Base-by-base conservation (phyloP, 441 rosid species). In the Jatropha podagrica region DNA sequence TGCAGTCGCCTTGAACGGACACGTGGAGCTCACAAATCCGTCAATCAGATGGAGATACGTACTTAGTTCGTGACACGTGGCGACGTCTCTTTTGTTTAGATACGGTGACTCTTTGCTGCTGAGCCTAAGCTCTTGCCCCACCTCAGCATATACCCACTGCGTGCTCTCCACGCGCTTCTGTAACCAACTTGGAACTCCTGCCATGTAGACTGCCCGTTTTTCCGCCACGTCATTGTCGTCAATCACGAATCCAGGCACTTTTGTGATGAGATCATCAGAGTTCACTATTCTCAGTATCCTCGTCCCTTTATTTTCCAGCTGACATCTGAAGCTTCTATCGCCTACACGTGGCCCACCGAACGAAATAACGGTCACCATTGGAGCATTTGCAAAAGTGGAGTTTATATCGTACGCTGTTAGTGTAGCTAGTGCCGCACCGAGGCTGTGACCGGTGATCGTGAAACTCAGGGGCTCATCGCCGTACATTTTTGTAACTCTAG, bases 321-420 rank as follows among this genome's bases (percentile, higher is more conserved):
- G 74, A 46, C 68, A 72, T 20, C 91, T 56, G 58, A 92, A 89
- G 69, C 86, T 80, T 68, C 65, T 64, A 81, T 91, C 85, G 23
- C 96, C 96, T 5, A 92, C 96, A 5, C 96, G 95, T 14, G 97
- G 97, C 71, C 96, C 92, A 51, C 97, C 94, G 64, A 92, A 91
- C 0, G 96, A 92, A 59, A 91, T 73, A 3, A 91, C 94, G 0
- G 96, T 88, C 14, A 89, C 90, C 85, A 85, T 79, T 0, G 92
- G 90, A 23, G 82, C 81, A 42, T 74, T 76, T 40, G 55, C 65
- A 48, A 87, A 88, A 12, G 75, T 82, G 11, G 85, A 77, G 51
- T 79, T 86, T 62, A 91, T 78, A 72, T 92, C 96, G 62, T 86
- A 84, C 0, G 97, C 96, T 0, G 92, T 83, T 12, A 92, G 80